phyloP scores from a whole-genome alignment of 345 rosid species.

The Atalantia buxifolia region DNA sequence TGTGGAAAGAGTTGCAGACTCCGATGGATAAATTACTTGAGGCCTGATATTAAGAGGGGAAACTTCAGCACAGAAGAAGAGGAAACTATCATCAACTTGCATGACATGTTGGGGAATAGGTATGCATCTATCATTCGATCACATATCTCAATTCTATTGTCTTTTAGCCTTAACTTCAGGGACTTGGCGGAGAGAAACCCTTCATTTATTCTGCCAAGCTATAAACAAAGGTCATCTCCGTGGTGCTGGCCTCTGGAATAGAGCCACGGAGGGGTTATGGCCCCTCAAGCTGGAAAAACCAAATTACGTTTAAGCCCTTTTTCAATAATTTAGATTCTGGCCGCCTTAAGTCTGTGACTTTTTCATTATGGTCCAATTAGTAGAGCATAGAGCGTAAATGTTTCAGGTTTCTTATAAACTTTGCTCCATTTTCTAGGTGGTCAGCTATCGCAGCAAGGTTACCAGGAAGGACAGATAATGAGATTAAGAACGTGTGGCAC shows the following conservation, averaged over 20 bases:
- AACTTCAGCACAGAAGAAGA: constrained; percentile 79
- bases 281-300: too few relatives aligned
- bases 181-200: too few relatives aligned
- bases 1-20: constrained; percentile 85
- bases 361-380: too few relatives aligned
- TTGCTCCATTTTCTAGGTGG: constrained; percentile 49
- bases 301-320: too few relatives aligned
- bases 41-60: constrained; percentile 84
- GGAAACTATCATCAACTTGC: constrained; percentile 61
- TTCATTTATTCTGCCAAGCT: too few relatives aligned
- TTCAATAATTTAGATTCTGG: too few relatives aligned
- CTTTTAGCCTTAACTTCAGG: too few relatives aligned
- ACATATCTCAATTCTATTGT: neutral
- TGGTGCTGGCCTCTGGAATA: too few relatives aligned
- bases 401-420: neutral
- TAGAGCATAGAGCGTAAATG: too few relatives aligned
- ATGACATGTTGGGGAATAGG: constrained; percentile 78
- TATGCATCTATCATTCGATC: constrained; percentile 3
- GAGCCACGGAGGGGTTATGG: too few relatives aligned
- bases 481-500: constrained; percentile 92
- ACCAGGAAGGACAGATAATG: constrained; percentile 91
- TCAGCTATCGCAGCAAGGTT: constrained; percentile 76
- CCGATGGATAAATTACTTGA: constrained; percentile 69
- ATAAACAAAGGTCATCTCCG: too few relatives aligned
- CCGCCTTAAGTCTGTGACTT: too few relatives aligned